These are phyloP conservation scores for Leccinum broughii DNA, from an alignment of 768 basidiomycete genomes.

Conservation along the genomic window DNA sequence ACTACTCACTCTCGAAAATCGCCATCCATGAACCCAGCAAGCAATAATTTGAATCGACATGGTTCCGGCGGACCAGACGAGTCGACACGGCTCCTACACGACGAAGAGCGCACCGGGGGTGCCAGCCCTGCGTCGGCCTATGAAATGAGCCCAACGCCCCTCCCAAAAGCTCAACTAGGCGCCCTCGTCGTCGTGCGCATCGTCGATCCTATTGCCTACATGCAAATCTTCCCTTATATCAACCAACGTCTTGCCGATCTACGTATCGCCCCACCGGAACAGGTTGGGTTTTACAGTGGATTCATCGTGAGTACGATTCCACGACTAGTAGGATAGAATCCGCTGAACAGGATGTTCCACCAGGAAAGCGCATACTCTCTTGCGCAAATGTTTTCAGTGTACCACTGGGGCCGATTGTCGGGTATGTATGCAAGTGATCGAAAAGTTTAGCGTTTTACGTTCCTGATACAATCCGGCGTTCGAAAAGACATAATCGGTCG, in stretches of 20 bases:
- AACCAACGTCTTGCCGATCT: slow-evolving; percentile 10
- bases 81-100: slow-evolving; percentile 2
- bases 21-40: not conserved
- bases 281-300: slow-evolving; percentile 11
- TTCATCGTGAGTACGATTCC: slow-evolving; percentile 1
- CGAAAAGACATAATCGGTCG: slow-evolving; percentile 3
- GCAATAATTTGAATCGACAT: not conserved
- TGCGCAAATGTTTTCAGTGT: slow-evolving; percentile 6
- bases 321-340: no score
- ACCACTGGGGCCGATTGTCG: slow-evolving; percentile 10
- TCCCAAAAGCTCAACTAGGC: slow-evolving; percentile 5
- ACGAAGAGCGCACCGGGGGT: not conserved
- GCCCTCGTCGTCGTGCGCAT: slow-evolving; percentile 1
- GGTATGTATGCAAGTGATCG: slow-evolving; percentile 1
- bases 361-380: slow-evolving; percentile 9
- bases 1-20: not conserved
- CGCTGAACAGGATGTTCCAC: not conserved
- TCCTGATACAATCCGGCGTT: not conserved
- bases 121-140: not conserved
- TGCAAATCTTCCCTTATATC: slow-evolving; percentile 11
- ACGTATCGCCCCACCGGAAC: slow-evolving; percentile 3
- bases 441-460: not conserved
- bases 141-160: not conserved
- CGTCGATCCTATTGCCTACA: slow-evolving; percentile 4
- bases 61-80: not conserved